phyloP scores from a whole-genome alignment of 257 asterid species.

The Buddleja alternifolia region DNA sequence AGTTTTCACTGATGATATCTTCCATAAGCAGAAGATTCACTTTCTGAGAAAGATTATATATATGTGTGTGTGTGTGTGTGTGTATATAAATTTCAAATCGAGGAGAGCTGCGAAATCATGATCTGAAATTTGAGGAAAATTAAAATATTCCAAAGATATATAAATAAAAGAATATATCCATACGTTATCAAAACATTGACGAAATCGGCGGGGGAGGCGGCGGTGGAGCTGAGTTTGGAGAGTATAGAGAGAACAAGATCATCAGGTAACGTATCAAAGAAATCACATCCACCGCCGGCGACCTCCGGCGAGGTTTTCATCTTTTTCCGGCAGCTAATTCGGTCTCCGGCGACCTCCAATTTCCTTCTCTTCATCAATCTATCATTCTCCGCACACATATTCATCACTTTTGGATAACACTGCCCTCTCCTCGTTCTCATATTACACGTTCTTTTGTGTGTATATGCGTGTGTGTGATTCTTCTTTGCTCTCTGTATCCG shows the following conservation, averaged over 20 bases:
- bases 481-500: constrained; percentile 10
- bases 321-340: constrained; percentile 38
- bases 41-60: no score
- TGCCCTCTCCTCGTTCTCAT: constrained; percentile 70
- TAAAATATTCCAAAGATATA: background rate
- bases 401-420: constrained; percentile 52
- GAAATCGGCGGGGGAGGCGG: constrained; percentile 71
- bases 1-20: constrained; percentile 17
- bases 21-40: no score
- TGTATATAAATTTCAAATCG: background rate
- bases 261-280: constrained; percentile 74
- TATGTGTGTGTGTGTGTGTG: no score
- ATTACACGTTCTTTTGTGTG: background rate
- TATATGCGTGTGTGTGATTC: constrained; percentile 29
- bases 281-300: constrained; percentile 41
- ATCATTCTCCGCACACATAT: constrained; percentile 30
- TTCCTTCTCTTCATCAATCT: constrained; percentile 37
- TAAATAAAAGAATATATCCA: background rate
- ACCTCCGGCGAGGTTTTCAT: constrained; percentile 34
- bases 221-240: constrained; percentile 70
- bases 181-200: constrained; percentile 71
- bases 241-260: constrained; percentile 77
- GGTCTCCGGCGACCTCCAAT: constrained; percentile 33
- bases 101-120: background rate
- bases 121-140: background rate